Evolutionary conservation across 2,329 filamentous ascomycete species (phyloP).

Genomic region (Epichloe hybrida): DNA sequence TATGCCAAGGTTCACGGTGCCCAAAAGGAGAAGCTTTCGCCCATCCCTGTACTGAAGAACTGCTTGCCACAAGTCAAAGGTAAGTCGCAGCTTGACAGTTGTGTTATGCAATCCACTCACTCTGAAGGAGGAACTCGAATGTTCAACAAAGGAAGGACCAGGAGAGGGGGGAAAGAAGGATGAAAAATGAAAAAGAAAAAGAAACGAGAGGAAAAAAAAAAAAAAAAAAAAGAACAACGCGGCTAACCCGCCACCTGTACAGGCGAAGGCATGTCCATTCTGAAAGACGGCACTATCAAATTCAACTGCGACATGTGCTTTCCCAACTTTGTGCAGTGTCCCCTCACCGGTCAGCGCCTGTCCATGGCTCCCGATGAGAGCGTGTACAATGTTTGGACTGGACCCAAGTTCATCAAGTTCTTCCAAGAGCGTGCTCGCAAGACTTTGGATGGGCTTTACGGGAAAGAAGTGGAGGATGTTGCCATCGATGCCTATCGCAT

Average conservation of each 20-base stretch:
- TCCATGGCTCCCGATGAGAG: slow-evolving; percentile 32
- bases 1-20: slow-evolving; percentile 24
- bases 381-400: slow-evolving; percentile 29
- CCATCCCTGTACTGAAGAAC: slow-evolving; percentile 41
- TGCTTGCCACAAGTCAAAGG: slow-evolving; percentile 27
- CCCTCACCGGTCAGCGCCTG: slow-evolving; percentile 33
- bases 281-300: slow-evolving; percentile 38
- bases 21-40: slow-evolving; percentile 33
- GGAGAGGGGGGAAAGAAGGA: no score
- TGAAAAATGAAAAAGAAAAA: not conserved
- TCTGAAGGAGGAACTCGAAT: no score
- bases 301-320: slow-evolving; percentile 48
- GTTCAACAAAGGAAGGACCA: no score
- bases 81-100: slow-evolving; percentile 12
- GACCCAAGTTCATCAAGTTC: slow-evolving; percentile 24
- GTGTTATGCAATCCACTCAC: not conserved
- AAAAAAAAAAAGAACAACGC: no score
- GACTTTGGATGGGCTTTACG: slow-evolving; percentile 28
- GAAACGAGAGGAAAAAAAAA: not conserved
- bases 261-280: slow-evolving; percentile 32
- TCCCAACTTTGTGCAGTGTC: slow-evolving; percentile 35
- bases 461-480: slow-evolving; percentile 23
- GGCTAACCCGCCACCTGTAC: slow-evolving; percentile 5
- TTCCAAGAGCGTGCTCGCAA: slow-evolving; percentile 30
- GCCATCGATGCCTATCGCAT: slow-evolving; percentile 30